Conservation (phyloP, 352 stramenopile species). For the Pythium scleroteichum region DNA sequence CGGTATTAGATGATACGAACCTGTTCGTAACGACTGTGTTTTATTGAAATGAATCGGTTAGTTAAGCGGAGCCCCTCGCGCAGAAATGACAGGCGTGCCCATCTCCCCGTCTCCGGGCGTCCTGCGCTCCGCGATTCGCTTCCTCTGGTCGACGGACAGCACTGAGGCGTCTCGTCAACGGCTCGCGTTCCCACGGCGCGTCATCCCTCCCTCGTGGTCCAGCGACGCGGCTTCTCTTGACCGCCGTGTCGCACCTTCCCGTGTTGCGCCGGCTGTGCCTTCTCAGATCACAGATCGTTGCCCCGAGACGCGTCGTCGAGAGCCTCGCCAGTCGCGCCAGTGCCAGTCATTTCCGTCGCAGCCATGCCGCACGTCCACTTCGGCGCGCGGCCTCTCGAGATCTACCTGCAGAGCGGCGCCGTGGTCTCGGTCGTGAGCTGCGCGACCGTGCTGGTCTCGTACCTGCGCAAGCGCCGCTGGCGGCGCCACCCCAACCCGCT, state of each 20-base stretch:
- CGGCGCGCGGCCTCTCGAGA: constrained; percentile 29
- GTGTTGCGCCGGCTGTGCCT: too few relatives aligned
- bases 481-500: constrained; percentile 80
- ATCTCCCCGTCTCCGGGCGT: neutral
- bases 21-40: constrained; percentile 13
- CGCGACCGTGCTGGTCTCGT: constrained; percentile 70
- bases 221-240: too few relatives aligned
- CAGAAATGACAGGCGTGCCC: neutral
- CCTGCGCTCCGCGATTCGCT: neutral
- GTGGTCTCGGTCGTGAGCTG: constrained; percentile 78
- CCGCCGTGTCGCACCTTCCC: too few relatives aligned
- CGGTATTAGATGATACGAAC: constrained; percentile 6
- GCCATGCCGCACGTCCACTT: neutral
- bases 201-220: too few relatives aligned
- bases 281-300: too few relatives aligned
- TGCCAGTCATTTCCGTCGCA: neutral
- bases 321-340: neutral
- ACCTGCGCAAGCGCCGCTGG: constrained; percentile 65
- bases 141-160: too few relatives aligned
- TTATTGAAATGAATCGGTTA: neutral
- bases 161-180: too few relatives aligned
- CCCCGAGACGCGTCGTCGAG: too few relatives aligned
- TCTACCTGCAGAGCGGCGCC: constrained; percentile 65
- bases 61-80: neutral
- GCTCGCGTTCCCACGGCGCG: too few relatives aligned